Conservation (phyloP, 2,329 filamentous ascomycete genomes). For the Diplodia scrobiculata region DNA sequence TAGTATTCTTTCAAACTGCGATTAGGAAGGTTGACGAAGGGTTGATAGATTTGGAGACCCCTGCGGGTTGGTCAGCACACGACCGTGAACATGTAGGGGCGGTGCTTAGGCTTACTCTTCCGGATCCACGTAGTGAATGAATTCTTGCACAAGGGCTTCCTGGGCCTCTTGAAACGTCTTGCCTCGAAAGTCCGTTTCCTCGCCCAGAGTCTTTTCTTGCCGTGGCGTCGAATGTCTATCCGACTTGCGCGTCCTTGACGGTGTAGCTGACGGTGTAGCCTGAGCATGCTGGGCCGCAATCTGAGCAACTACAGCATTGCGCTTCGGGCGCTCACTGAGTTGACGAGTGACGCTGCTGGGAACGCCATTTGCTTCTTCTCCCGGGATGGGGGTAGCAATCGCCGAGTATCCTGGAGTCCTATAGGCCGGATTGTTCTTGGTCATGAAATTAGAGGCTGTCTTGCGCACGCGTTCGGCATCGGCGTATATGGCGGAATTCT, state of each 20-base stretch:
- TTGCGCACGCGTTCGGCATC: constrained; percentile 87
- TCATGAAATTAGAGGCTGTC: constrained; percentile 84
- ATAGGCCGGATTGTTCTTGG: constrained; percentile 82
- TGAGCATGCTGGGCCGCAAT: not conserved
- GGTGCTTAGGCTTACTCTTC: constrained; percentile 31
- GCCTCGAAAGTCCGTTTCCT: constrained; percentile 64
- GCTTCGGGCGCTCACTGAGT: constrained; percentile 30
- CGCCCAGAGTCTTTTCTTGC: constrained; percentile 38
- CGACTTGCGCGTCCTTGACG: constrained; percentile 36
- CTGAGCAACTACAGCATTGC: constrained; percentile 14
- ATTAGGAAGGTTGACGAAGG: constrained; percentile 77
- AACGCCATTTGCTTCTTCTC: constrained; percentile 31
- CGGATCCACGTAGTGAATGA: constrained; percentile 66
- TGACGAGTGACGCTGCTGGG: constrained; percentile 16
- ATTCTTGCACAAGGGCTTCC: constrained; percentile 77
- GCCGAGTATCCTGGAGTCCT: constrained; percentile 68
- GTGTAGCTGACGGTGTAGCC: constrained; percentile 23
- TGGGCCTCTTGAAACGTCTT: constrained; percentile 82
- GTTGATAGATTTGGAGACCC: constrained; percentile 69
- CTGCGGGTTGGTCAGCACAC: constrained; percentile 36
- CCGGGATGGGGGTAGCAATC: constrained; percentile 72
- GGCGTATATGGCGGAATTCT: constrained; percentile 70
- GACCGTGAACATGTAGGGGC: not conserved
- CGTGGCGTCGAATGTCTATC: constrained; percentile 35
- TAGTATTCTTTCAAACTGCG: constrained; percentile 83